Evolutionary conservation across 2,329 filamentous ascomycete genomes (phyloP).

Genomic region (Penicillium crustosum): DNA sequence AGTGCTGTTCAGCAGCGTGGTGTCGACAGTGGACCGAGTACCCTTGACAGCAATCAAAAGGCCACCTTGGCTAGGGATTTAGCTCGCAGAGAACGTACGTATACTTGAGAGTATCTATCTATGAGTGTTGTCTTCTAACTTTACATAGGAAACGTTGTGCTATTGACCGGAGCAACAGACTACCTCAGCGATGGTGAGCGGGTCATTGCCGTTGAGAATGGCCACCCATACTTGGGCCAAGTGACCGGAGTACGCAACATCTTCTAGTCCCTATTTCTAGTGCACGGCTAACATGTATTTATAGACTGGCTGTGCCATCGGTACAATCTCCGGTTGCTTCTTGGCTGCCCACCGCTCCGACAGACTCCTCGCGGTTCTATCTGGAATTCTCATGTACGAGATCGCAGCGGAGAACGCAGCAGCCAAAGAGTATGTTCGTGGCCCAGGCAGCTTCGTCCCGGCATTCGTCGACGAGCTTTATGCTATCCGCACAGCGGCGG

Average conservation of each 20-base stretch:
- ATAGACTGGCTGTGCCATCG: constrained; percentile 76
- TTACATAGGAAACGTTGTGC: constrained; percentile 59
- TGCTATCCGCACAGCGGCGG: constrained; percentile 37
- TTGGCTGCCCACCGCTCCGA: constrained; percentile 64
- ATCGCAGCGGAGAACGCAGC: constrained; percentile 70
- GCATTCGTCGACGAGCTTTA: constrained; percentile 75
- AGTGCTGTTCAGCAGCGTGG: constrained; percentile 67
- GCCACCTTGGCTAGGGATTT: constrained; percentile 64
- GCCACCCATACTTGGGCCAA: constrained; percentile 59
- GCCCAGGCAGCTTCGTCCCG: constrained; percentile 83
- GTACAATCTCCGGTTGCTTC: constrained; percentile 75
- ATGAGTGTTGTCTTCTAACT: not conserved
- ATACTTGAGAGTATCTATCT: not conserved
- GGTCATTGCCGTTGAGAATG: constrained; percentile 71
- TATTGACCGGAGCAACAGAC: constrained; percentile 80
- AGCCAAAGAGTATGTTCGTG: constrained; percentile 60
- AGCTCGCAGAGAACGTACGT: constrained; percentile 61
- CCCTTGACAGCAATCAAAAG: constrained; percentile 55
- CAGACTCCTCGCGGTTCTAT: constrained; percentile 69
- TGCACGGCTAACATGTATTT: not conserved
- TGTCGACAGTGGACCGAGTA: constrained; percentile 71
- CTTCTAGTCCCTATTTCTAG: not conserved
- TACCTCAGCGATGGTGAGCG: constrained; percentile 71
- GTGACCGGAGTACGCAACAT: constrained; percentile 43
- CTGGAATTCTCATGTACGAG: constrained; percentile 75